Evolutionary conservation across 768 basidiomycete genomes (phyloP).

Genomic region (Mycena capillaripes): DNA sequence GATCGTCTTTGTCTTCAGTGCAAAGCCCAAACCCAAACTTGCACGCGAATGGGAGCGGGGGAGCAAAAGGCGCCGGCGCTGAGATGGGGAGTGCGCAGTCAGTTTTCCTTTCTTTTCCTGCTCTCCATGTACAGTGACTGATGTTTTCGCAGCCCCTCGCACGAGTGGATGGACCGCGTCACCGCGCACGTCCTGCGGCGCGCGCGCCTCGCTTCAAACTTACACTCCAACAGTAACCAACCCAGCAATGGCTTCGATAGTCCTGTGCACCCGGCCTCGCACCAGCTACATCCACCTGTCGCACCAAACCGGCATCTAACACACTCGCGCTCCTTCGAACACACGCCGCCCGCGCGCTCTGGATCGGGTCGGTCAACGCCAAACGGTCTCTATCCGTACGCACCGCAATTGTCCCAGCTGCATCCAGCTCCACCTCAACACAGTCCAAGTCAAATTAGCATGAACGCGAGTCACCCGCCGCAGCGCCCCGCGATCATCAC

Average conservation of each 20-base stretch:
- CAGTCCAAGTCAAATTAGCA: background rate
- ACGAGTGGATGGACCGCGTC: conserved; percentile 88
- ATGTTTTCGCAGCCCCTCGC: conserved; percentile 68
- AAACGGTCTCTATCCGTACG: background rate
- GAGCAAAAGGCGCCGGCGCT: background rate
- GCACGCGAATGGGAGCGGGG: background rate
- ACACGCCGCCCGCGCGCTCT: background rate
- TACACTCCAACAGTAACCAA: background rate
- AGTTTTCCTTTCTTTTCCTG: conserved; percentile 8
- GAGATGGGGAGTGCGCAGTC: conserved; percentile 35
- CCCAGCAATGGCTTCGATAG: background rate
- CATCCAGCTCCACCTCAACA: background rate
- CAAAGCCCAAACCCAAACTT: too few species aligned
- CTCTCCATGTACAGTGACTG: conserved; percentile 19
- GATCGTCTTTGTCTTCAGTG: background rate
- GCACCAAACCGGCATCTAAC: background rate
- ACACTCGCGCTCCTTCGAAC: background rate
- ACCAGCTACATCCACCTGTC: background rate
- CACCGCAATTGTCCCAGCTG: background rate
- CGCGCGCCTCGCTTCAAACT: conserved; percentile 25
- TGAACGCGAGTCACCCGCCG: background rate
- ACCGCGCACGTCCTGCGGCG: conserved; percentile 53
- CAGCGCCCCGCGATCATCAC: conserved; percentile 32
- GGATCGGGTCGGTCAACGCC: background rate
- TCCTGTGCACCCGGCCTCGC: background rate